phyloP scores from a whole-genome alignment of 495 filamentous ascomycete genomes.

The Cercophora samala region DNA sequence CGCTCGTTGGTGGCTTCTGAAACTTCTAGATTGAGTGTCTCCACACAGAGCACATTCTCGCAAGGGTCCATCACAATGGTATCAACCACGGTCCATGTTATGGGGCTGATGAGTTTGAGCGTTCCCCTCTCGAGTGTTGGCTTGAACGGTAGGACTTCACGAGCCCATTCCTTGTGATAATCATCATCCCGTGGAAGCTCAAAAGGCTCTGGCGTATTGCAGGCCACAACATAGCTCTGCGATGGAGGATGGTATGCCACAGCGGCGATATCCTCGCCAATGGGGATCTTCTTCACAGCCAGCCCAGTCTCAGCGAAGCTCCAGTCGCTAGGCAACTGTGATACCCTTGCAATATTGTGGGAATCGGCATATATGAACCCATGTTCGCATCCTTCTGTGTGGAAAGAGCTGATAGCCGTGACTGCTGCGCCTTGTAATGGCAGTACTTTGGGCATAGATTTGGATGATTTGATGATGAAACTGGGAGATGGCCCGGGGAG shows the following conservation, averaged over 20 bases:
- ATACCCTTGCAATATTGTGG: slow-evolving; percentile 61
- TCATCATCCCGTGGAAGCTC: slow-evolving; percentile 81
- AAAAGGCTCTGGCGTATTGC: slow-evolving; percentile 63
- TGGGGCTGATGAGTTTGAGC: slow-evolving; percentile 70
- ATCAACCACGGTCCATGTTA: slow-evolving; percentile 74
- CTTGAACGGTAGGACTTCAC: slow-evolving; percentile 60
- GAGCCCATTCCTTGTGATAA: slow-evolving; percentile 72
- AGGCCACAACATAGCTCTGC: slow-evolving; percentile 72
- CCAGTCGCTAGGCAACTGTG: slow-evolving; percentile 59
- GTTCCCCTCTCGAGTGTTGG: slow-evolving; percentile 64
- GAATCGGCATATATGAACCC: slow-evolving; percentile 79
- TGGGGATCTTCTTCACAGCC: slow-evolving; percentile 61
- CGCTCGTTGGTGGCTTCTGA: slow-evolving; percentile 87
- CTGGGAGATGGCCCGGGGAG: slow-evolving; percentile 71
- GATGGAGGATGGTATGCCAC: slow-evolving; percentile 72
- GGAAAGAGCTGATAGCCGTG: slow-evolving; percentile 65
- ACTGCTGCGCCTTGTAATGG: slow-evolving; percentile 61
- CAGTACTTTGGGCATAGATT: slow-evolving; percentile 70
- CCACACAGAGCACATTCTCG: slow-evolving; percentile 75
- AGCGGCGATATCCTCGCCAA: slow-evolving; percentile 68
- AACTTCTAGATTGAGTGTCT: slow-evolving; percentile 80
- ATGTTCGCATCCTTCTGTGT: slow-evolving; percentile 67
- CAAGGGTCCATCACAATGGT: slow-evolving; percentile 64
- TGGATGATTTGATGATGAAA: slow-evolving; percentile 75
- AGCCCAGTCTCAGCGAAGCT: slow-evolving; percentile 68